Evolutionary conservation across 1,284 basidiomycete genomes (phyloP).

Genomic region (Veloporphyrellus conicus): DNA sequence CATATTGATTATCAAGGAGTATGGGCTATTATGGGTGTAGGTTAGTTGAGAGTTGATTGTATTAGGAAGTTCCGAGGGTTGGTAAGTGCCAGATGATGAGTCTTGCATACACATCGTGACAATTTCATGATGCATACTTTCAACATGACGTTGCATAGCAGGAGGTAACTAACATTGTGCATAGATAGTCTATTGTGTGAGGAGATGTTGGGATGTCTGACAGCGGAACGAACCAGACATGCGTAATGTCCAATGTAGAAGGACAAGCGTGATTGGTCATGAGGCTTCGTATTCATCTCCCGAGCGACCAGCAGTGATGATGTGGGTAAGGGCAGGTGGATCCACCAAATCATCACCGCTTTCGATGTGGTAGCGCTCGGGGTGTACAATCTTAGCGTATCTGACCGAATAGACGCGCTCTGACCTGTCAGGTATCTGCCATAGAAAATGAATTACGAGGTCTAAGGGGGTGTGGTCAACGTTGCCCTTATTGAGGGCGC

Average conservation of each 20-base stretch:
- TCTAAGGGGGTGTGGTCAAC: conserved; percentile 7
- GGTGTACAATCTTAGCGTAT: neutral
- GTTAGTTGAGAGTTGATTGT: too few species aligned
- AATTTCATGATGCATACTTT: too few species aligned
- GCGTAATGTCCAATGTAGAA: conserved; percentile 18
- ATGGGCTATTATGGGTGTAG: too few species aligned
- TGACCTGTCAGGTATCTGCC: neutral
- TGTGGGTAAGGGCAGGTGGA: conserved; percentile 23
- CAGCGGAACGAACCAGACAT: conserved; percentile 61
- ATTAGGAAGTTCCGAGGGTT: too few species aligned
- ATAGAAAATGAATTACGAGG: conserved; percentile 8
- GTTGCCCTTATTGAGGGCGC: conserved; percentile 21
- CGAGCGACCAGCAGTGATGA: conserved; percentile 41
- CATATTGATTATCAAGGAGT: too few species aligned
- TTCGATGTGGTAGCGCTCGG: conserved; percentile 15
- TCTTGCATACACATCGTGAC: too few species aligned
- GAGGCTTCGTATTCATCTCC: conserved; percentile 45
- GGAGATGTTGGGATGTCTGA: conserved; percentile 52
- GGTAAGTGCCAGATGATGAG: too few species aligned
- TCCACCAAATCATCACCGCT: conserved; percentile 31
- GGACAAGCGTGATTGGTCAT: conserved; percentile 40
- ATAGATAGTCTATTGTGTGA: too few species aligned
- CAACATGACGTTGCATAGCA: too few species aligned
- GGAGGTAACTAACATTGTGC: too few species aligned
- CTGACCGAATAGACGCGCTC: conserved; percentile 6